These are phyloP conservation scores for Backusella circina DNA, from an alignment of 192 early-diverging fungal genomes.

Conservation along the genomic window DNA sequence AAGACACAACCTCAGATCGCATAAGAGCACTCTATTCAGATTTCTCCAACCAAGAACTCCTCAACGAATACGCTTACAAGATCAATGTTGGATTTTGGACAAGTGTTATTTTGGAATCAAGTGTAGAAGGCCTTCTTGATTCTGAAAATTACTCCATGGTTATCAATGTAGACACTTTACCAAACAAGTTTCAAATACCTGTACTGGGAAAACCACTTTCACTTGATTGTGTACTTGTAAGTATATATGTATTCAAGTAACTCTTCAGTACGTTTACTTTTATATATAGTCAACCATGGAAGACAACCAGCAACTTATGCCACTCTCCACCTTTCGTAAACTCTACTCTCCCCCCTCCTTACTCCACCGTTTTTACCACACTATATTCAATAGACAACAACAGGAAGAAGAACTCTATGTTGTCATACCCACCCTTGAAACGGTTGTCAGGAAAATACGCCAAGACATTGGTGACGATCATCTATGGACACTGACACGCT, in stretches of 20 bases:
- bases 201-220: constrained; percentile 17
- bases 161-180: neutral
- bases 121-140: constrained; percentile 24
- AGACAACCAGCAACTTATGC: constrained; percentile 6
- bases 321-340: neutral
- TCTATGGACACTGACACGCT: constrained; percentile 8
- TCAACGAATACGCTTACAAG: constrained; percentile 40
- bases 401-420: neutral
- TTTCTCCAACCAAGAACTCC: constrained; percentile 37
- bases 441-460: neutral
- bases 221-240: constrained; percentile 16
- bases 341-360: constrained; percentile 1
- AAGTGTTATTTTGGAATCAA: constrained; percentile 30
- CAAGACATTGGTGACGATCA: neutral
- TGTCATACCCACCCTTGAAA: neutral
- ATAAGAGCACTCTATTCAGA: constrained; percentile 41
- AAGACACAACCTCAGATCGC: constrained; percentile 5
- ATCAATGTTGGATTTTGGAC: constrained; percentile 41
- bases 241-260: neutral
- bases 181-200: constrained; percentile 6
- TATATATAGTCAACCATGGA: neutral
- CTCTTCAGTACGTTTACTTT: neutral
- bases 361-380: neutral
- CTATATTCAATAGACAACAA: neutral
- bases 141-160: neutral